Evolutionary conservation across 2,329 filamentous ascomycete species (phyloP), one percentile per base, ranked within the genome.

Genomic region (Colletotrichum sp.): DNA sequence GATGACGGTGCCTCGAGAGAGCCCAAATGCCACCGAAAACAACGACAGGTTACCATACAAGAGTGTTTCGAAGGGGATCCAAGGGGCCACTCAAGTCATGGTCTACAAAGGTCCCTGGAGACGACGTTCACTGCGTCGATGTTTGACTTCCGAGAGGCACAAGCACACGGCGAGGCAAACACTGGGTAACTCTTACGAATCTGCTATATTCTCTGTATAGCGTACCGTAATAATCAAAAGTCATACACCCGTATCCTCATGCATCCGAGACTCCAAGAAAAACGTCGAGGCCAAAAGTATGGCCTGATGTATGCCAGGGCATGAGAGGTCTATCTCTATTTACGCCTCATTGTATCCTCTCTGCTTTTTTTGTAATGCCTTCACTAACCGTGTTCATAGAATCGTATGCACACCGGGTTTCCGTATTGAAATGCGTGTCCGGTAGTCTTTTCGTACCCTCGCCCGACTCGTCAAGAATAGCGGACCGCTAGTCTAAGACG

Each of bases 311-410:
- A 75, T 76, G 75, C 75, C 65, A 75, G 75, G 71, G 73, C 59
- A 69, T 69, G 73, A 68, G 75, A 60, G 39, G 36, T 76, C 75
- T 76, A 76, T 76, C 65, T 76, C 75, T 76, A 76, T 76, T 69
- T 75, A 71, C 71, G 55, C 71, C 71, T 71, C 71, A 66, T 65
- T 71, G 71, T 76, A 75, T 70, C 71, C 66, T 71, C 55, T 76
- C 44, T 75, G 39, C 65, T 75, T 75, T 76, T 75, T 72, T 64
- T 67, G 73, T 68, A 68, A 75, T 75, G 60, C 71, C 52, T 69
- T 36, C 57, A 68, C 59, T 60, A 49, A 44, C 36, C 16, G 6
- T 68, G 7, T 68, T 64, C 69, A 34, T 76, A 32, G 24, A 64
- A 36, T 49, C 26, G 28, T 63, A 63, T 8, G 57, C 57, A 52